Base-by-base conservation (phyloP, 176 grass and related monocot genomes). In the Saccharum officinarum region DNA sequence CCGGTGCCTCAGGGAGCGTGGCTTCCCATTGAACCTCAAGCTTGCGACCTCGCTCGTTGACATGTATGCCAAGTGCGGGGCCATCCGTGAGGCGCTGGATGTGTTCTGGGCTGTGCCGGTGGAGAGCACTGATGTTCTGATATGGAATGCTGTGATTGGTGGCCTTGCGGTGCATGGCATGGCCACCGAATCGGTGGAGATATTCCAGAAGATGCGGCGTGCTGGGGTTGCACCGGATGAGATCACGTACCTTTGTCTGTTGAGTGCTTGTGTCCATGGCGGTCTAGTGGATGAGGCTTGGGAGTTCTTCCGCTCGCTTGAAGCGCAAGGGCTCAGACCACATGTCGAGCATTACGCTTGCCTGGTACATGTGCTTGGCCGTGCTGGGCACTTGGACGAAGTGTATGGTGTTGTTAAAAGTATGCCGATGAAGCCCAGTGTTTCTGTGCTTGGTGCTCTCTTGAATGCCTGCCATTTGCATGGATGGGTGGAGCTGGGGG, bases 261-360 rank as follows among this genome's bases (percentile, higher is more conserved):
- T 92, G 46, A 91, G 90, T 2, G 76, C 86, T 52, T 92, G 93
- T 15, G 88, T 86, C 2, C 93, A 95, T 40, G 90, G 88, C 41
- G 88, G 93, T 65, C 50, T 95, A 54, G 88, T 95, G 38, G 88
- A 89, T 36, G 86, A 92, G 57, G 90, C 93, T 63, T 84, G 86
- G 83, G 55, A 25, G 8, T 89, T 92, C 86, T 92, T 95, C 75
- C 67, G 63, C 50, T 84, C 28, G 8, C 83, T 95, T 42, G 81
- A 91, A 81, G 83, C 77, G 13, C 90, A 86, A 79, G 84, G 86
- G 26, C 71, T 91, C 47, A 81, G 42, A 78, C 86, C 90, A 36
- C 90, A 95, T 18, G 76, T 91, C 0, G 88, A 95, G 80, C 93
- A 95, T 40, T 95, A 91, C 63, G 83, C 90, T 67, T 95, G 88